These are phyloP conservation scores for Psilocybe cyanescens DNA, from an alignment of 768 basidiomycete species.

Conservation along the genomic window DNA sequence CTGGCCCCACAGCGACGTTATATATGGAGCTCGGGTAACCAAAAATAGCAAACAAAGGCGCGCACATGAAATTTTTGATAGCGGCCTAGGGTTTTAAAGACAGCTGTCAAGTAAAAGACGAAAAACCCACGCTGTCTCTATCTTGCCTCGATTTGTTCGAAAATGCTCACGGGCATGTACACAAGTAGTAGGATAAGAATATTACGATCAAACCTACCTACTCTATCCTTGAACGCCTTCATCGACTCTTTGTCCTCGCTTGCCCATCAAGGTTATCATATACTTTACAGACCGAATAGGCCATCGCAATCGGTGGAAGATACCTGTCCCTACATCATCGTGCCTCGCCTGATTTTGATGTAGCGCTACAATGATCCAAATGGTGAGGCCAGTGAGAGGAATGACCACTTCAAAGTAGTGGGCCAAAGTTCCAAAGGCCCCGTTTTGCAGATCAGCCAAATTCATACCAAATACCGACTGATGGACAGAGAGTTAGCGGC, in stretches of 20 bases:
- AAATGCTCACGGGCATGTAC: too few species aligned
- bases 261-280: neutral
- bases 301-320: constrained; percentile 16
- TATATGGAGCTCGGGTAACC: too few species aligned
- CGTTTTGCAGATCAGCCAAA: constrained; percentile 34
- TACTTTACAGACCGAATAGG: constrained; percentile 7
- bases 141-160: too few species aligned
- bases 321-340: neutral
- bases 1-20: too few species aligned
- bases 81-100: too few species aligned
- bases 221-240: neutral
- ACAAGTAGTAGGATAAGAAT: too few species aligned
- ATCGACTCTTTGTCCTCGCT: constrained; percentile 5
- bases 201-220: too few species aligned
- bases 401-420: constrained; percentile 43
- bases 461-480: constrained; percentile 57
- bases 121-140: too few species aligned
- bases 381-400: constrained; percentile 42
- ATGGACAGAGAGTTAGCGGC: neutral
- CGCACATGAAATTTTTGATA: too few species aligned
- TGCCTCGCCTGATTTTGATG: constrained; percentile 28
- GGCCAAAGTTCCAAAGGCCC: constrained; percentile 32
- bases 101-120: too few species aligned
- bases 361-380: constrained; percentile 49
- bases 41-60: too few species aligned